These are phyloP conservation scores for Mitragyna speciosa DNA, from an alignment of 257 asterid genomes.

Conservation along the genomic window DNA sequence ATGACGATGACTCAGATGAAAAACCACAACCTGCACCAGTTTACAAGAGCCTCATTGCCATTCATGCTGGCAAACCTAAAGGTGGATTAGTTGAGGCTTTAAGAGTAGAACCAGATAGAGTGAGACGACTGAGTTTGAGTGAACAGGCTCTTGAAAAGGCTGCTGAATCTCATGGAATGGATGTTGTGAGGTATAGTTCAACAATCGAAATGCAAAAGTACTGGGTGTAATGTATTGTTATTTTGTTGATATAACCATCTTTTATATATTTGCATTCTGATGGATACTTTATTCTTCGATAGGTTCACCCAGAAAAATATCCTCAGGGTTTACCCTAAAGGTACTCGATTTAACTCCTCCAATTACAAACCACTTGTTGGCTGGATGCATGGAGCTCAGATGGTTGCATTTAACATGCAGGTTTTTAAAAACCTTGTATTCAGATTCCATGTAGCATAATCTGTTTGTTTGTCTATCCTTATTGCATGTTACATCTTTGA, in stretches of 20 bases:
- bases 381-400: conserved; percentile 96
- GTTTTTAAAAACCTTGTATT: conserved; percentile 30
- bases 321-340: conserved; percentile 81
- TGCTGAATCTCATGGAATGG: conserved; percentile 52
- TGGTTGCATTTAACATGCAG: conserved; percentile 97
- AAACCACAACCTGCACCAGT: conserved; percentile 42
- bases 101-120: conserved; percentile 64
- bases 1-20: conserved; percentile 50
- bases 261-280: conserved; percentile 12
- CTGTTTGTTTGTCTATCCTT: background rate
- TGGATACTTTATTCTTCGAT: conserved; percentile 11
- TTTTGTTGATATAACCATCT: background rate
- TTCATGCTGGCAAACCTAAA: conserved; percentile 87
- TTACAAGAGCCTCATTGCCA: conserved; percentile 74
- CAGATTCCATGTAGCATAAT: background rate
- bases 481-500: background rate
- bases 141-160: conserved; percentile 91
- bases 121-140: conserved; percentile 92
- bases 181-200: conserved; percentile 62
- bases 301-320: conserved; percentile 84
- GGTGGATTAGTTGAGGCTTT: conserved; percentile 73
- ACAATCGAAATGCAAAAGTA: background rate
- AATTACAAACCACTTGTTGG: conserved; percentile 79
- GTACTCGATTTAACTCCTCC: conserved; percentile 75
- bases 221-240: background rate